Percentiles rank a stretch among this genome's conserved stretches.
phyloP scores from a whole-genome alignment of 2,329 filamentous ascomycete genomes.

The Knoxdaviesia proteae region DNA sequence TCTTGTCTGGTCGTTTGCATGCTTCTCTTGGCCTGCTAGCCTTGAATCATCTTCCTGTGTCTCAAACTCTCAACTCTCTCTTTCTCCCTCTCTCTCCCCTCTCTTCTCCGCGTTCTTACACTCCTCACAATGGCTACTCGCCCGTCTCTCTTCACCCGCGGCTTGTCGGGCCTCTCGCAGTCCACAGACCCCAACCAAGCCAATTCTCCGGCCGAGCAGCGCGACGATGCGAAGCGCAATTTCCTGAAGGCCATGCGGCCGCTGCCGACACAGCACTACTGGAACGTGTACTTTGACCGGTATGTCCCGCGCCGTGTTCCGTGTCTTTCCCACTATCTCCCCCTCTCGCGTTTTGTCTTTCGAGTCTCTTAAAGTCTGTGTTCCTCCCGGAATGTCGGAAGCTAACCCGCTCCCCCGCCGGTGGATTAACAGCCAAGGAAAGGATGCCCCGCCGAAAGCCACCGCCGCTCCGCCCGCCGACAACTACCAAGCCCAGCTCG shows the following conservation, averaged over 20 bases:
- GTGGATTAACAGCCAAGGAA: slow-evolving; percentile 13
- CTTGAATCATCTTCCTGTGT: background rate
- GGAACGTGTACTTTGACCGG: slow-evolving; percentile 51
- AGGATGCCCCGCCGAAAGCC: slow-evolving; percentile 12
- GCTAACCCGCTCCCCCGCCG: background rate
- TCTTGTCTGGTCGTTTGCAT: slow-evolving; percentile 1
- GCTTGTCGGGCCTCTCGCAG: slow-evolving; percentile 40
- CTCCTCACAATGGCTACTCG: slow-evolving; percentile 28
- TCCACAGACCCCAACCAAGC: slow-evolving; percentile 36
- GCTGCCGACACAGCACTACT: slow-evolving; percentile 61
- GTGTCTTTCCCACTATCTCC: slow-evolving; percentile 1
- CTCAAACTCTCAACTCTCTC: slow-evolving; percentile 1
- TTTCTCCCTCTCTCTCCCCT: background rate
- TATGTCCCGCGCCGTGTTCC: slow-evolving; percentile 10
- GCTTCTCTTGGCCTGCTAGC: background rate
- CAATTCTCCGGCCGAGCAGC: slow-evolving; percentile 48
- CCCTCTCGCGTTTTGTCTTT: background rate
- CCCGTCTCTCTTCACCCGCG: slow-evolving; percentile 39
- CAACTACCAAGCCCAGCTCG: slow-evolving; percentile 32
- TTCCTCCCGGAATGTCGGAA: background rate
- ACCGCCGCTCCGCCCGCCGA: slow-evolving; percentile 9
- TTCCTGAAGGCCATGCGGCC: slow-evolving; percentile 55
- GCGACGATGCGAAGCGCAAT: slow-evolving; percentile 66
- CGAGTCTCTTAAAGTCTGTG: background rate
- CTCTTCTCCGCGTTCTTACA: background rate